These are phyloP conservation scores for Aspergillus heteromorphus DNA, from an alignment of 495 filamentous ascomycete species.

Conservation along the genomic window DNA sequence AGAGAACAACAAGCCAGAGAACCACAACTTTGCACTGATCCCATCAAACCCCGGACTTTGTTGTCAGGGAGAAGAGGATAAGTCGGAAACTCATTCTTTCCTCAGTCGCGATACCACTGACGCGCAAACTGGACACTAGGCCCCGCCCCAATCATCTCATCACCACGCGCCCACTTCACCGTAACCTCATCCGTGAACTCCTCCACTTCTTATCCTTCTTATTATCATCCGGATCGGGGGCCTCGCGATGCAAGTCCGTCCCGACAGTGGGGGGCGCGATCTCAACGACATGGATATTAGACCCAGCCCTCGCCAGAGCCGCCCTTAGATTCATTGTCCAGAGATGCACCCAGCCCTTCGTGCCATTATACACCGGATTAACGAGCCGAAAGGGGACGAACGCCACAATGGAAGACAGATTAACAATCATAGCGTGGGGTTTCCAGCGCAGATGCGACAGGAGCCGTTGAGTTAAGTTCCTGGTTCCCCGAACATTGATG, in stretches of 20 bases:
- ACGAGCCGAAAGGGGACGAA: slow-evolving; percentile 37
- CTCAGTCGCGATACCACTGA: no score
- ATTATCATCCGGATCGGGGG: slow-evolving; percentile 45
- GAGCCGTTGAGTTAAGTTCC: slow-evolving; percentile 40
- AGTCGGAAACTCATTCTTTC: no score
- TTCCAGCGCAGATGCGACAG: slow-evolving; percentile 37
- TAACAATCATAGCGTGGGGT: slow-evolving; percentile 32
- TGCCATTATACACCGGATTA: slow-evolving; percentile 46
- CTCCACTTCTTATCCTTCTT: slow-evolving; percentile 46
- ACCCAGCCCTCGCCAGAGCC: slow-evolving; percentile 25
- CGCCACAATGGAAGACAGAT: slow-evolving; percentile 42
- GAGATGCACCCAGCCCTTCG: slow-evolving; percentile 46
- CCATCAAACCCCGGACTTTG: no score
- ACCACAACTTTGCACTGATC: no score
- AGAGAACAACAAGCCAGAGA: no score
- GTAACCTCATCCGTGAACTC: slow-evolving; percentile 41
- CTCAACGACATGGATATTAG: slow-evolving; percentile 38
- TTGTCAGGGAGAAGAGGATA: no score
- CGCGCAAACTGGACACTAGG: no score
- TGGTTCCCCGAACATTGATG: slow-evolving; percentile 45
- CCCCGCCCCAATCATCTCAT: slow-evolving; percentile 36
- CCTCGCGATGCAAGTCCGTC: slow-evolving; percentile 45
- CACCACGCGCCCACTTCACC: slow-evolving; percentile 29
- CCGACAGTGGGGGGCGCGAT: slow-evolving; percentile 45
- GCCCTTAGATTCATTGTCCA: slow-evolving; percentile 42